Conservation (phyloP, 2,329 filamentous ascomycete genomes). For the Penicillium occitanis region DNA sequence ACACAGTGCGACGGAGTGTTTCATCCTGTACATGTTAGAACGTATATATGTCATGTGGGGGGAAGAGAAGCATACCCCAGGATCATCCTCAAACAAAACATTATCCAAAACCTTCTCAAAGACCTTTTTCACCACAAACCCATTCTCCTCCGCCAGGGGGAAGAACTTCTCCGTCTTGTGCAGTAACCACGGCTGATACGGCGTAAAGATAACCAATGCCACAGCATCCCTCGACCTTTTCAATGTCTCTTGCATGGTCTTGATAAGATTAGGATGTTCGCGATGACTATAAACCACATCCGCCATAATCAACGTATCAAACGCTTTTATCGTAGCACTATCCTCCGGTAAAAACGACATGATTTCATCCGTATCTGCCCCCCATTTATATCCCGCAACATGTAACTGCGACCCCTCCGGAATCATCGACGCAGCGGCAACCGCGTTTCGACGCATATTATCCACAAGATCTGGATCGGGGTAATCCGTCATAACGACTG, state of each 20-base stretch:
- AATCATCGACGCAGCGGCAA: conserved; percentile 51
- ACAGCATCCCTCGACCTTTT: conserved; percentile 55
- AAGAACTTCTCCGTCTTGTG: conserved; percentile 87
- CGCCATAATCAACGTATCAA: conserved; percentile 81
- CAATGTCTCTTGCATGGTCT: conserved; percentile 68
- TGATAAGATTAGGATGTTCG: conserved; percentile 76
- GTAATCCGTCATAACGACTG: conserved; percentile 79
- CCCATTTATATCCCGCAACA: conserved; percentile 81
- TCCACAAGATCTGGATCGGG: conserved; percentile 79
- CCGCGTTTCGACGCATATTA: conserved; percentile 75
- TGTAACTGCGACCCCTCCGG: conserved; percentile 49
- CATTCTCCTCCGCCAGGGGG: conserved; percentile 66
- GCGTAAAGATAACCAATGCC: conserved; percentile 90
- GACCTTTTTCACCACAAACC: conserved; percentile 75
- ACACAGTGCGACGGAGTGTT: conserved; percentile 76
- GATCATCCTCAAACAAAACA: conserved; percentile 86
- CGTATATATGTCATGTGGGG: background rate
- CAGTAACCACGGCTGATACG: conserved; percentile 86
- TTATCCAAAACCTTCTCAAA: conserved; percentile 79
- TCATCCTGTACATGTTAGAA: conserved; percentile 58
- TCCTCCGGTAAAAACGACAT: conserved; percentile 55
- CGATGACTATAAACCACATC: conserved; percentile 90
- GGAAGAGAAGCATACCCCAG: conserved; percentile 56
- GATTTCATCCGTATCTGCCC: conserved; percentile 61
- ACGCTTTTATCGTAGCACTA: conserved; percentile 42